Evolutionary conservation across 1,284 basidiomycete species (phyloP), one percentile per base, ranked within the genome.

Genomic region (Ceratobasidium papillatum): DNA sequence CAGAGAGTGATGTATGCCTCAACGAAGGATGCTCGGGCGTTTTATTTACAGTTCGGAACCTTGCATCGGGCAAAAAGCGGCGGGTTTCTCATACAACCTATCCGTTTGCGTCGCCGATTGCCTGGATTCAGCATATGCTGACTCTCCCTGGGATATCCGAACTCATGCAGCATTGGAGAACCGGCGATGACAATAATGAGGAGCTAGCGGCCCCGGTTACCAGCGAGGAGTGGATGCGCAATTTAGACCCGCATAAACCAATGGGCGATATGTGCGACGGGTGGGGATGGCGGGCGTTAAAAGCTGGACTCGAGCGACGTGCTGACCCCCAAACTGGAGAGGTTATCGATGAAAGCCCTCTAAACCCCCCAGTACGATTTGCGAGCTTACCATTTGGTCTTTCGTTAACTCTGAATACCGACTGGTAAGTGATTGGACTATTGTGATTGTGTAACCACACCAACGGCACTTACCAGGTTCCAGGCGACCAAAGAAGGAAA

Each of bases 401-500:
- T 17, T 71, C 66, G 1, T 36, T 72, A 0, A 30, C 68, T 11
- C 11, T 72, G 17, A 72, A 72, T 22, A 59, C 54, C 0, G 68
- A 72, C 11, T 59, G 68, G 68, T 59, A 38, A 61, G 54, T 12
- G 17, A 19, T n/a, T 19, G 9, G 30, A 19, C 8, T 34, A n/a
- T 3, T 9, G n/a, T 22, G 3, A 3, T 8, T 9, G 7, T 47
- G 36, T 11, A 22, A 4, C 25, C 11, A 22, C 2, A 45, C 11
- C 22, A 5, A 22, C 22, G 27, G 19, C 3, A 9, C 9, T 43
- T 3, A 41, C 1, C 27, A 73, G 71, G 58, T 73, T 73, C 41
- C 45, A 73, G 9, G 58, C 59, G 7, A 62, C 58, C 2, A 73
- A 73, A n/a, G 47, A 59, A 36, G 56, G 56, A 19, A 34, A 59